Base-by-base conservation (phyloP, 1,139 yeast species). In the Hyphopichia khmerensis region DNA sequence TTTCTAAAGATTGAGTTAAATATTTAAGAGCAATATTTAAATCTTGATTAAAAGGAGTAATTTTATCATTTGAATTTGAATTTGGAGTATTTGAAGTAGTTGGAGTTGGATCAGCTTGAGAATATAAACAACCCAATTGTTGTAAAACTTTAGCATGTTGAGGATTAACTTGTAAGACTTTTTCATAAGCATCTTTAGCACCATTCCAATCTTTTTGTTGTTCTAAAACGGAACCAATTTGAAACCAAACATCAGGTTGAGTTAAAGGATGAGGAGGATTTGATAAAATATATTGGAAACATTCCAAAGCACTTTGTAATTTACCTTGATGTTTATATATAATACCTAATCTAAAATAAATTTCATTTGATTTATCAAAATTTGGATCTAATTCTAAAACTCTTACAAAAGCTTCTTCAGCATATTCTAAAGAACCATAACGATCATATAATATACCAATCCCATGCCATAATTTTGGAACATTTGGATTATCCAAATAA, bases 241-340 rank as follows among this genome's bases (percentile, higher is more conserved):
- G 99, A 71, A 93, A 93, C 98, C 98, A 93, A 43, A 93, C 95
- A 61, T 93, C 99, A 38, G 96, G 91, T 60, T 90, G 96, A 36
- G 97, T 91, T 52, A 93, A 72, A 1, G 99, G 99, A 43, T 88
- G 86, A 1, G 99, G 99, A 1, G 99, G 99, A 63, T 84, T 87
- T 44, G 84, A 77, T 52, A 93, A 69, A 51, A 93, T 93, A 64
- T 91, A 93, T 61, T 89, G 86, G 75, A 93, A 93, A 62, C 98
- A 93, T 62, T 90, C 97, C 48, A 93, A 74, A 4, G 96, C 95
- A 59, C 85, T 87, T 45, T 82, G 80, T 60, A 87, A 77, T 65
- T 91, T 91, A 41, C 86, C 87, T 65, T 91, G 98, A 64, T 91
- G 96, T 67, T 91, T 93, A 71, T 93, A 93, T 44, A 93, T 93